Conservation (phyloP, 2,329 filamentous ascomycete species). For the Cercospora sojina region DNA sequence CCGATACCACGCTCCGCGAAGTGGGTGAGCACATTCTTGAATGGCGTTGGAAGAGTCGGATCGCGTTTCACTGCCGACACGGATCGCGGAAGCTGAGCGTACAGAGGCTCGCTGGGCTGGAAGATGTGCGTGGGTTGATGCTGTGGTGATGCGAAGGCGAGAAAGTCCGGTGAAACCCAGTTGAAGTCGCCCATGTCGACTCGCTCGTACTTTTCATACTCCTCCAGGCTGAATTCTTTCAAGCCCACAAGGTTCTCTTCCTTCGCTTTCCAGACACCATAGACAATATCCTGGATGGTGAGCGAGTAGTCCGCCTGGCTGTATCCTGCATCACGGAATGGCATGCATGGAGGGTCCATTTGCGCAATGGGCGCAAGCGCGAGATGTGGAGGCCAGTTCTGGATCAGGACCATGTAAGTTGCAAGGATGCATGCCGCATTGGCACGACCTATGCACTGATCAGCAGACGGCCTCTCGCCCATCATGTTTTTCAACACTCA, state of each 20-base stretch:
- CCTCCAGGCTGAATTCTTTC: slow-evolving; percentile 91
- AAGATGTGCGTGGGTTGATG: slow-evolving; percentile 73
- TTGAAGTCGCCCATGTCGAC: slow-evolving; percentile 99
- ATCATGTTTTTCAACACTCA: slow-evolving; percentile 48
- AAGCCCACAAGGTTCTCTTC: slow-evolving; percentile 89
- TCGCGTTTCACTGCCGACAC: slow-evolving; percentile 66
- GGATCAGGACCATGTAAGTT: slow-evolving; percentile 98
- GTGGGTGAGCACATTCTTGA: slow-evolving; percentile 93
- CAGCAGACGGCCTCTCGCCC: slow-evolving; percentile 25
- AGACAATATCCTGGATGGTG: slow-evolving; percentile 95
- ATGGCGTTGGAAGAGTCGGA: slow-evolving; percentile 73
- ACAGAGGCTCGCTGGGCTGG: slow-evolving; percentile 69
- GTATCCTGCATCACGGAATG: slow-evolving; percentile 96
- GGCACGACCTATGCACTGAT: slow-evolving; percentile 63
- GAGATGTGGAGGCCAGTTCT: slow-evolving; percentile 94
- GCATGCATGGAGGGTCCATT: slow-evolving; percentile 96
- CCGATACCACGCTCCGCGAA: slow-evolving; percentile 87
- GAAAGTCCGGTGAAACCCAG: slow-evolving; percentile 93
- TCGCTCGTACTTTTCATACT: slow-evolving; percentile 93
- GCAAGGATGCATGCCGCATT: slow-evolving; percentile 94
- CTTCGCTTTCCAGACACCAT: slow-evolving; percentile 98
- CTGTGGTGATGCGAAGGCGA: slow-evolving; percentile 95
- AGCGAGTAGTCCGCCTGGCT: slow-evolving; percentile 96
- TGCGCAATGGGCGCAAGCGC: slow-evolving; percentile 94
- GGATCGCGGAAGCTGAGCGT: slow-evolving; percentile 70